Conservation (phyloP, 176 grass and related monocot species). For the Oryza meridionalis region DNA sequence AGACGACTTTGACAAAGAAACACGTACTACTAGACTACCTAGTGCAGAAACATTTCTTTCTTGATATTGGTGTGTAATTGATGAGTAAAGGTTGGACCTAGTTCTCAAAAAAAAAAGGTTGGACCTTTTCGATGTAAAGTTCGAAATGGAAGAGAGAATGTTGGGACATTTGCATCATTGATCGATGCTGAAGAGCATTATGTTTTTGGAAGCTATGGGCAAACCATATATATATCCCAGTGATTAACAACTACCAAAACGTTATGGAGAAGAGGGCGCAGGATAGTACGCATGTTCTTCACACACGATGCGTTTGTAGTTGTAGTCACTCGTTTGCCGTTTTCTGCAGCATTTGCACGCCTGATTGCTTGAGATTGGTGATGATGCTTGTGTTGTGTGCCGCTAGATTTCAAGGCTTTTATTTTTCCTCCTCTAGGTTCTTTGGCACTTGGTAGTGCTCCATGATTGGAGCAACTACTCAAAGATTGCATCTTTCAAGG, state of each 20-base stretch:
- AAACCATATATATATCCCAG: no score
- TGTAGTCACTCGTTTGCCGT: neutral
- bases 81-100: neutral
- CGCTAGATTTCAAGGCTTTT: neutral
- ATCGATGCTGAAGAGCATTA: neutral
- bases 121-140: neutral
- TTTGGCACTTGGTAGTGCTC: neutral
- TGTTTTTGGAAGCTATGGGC: neutral
- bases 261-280: neutral
- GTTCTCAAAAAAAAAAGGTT: neutral
- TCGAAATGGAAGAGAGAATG: neutral
- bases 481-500: neutral
- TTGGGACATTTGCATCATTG: neutral
- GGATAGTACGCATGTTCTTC: constrained; percentile 27
- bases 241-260: neutral
- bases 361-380: neutral
- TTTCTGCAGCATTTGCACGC: neutral
- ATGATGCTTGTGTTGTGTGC: neutral
- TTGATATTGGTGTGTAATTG: neutral
- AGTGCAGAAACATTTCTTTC: no score
- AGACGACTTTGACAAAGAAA: neutral
- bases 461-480: neutral
- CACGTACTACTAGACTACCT: no score
- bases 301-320: constrained; percentile 4
- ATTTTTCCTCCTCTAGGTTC: neutral